Conservation (phyloP, 2,329 filamentous ascomycete genomes). For the Akanthomyces muscarius region DNA sequence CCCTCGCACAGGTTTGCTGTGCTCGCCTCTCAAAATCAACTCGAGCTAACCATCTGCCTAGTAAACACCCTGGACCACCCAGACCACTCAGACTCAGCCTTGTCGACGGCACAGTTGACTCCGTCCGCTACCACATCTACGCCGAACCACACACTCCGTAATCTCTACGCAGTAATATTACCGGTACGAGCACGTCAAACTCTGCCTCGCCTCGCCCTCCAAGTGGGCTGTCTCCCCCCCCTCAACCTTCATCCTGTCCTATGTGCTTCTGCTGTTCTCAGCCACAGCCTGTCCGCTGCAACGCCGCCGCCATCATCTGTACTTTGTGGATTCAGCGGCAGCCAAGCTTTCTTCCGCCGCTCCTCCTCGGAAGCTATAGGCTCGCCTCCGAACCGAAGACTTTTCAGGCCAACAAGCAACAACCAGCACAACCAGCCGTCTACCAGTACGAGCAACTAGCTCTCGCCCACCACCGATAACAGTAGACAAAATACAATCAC, state of each 20-base stretch:
- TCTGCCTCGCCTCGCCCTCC: not conserved
- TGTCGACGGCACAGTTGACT: not conserved
- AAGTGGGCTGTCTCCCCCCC: not conserved
- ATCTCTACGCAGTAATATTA: conserved; percentile 5
- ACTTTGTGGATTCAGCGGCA: not conserved
- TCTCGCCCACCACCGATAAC: not conserved
- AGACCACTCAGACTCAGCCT: conserved; percentile 3
- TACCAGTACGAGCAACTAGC: not conserved
- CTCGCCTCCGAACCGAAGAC: not conserved
- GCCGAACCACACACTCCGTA: not conserved
- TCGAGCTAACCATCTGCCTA: not conserved
- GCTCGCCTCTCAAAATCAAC: not conserved
- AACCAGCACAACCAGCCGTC: not conserved
- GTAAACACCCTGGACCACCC: not conserved
- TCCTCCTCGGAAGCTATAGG: not conserved
- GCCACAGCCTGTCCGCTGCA: not conserved
- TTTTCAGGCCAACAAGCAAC: not conserved
- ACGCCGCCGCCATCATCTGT: not conserved
- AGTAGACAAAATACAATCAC: conserved; percentile 3
- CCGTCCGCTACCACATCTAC: not conserved
- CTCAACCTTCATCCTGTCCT: not conserved
- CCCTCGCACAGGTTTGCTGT: not conserved
- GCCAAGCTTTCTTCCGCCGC: not conserved
- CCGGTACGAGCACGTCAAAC: not conserved
- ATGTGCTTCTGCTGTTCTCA: not conserved